Percentiles rank a stretch among this genome's conserved stretches.
These are phyloP conservation scores for Neonectria magnoliae DNA, from an alignment of 2,329 filamentous ascomycete species.

Conservation along the genomic window DNA sequence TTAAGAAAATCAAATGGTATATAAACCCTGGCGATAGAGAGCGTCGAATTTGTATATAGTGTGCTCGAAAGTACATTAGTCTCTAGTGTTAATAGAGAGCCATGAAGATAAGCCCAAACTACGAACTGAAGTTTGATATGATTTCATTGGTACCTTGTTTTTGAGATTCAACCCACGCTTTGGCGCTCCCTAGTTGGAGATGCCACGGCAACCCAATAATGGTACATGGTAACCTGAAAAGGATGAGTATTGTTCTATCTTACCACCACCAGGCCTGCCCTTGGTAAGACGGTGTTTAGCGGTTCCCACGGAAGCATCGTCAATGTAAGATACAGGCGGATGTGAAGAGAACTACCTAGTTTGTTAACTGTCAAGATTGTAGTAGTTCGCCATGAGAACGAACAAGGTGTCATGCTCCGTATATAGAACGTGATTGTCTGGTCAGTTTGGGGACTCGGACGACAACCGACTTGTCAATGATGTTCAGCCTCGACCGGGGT, in stretches of 20 bases:
- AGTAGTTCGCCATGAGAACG: neutral
- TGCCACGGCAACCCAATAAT: conserved; percentile 13
- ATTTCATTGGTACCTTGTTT: neutral
- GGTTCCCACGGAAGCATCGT: neutral
- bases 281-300: conserved; percentile 1
- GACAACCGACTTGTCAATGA: conserved; percentile 20
- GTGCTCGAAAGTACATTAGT: conserved; percentile 30
- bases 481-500: neutral
- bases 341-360: neutral
- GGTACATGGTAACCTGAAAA: neutral
- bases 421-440: neutral
- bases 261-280: neutral
- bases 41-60: conserved; percentile 32
- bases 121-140: neutral
- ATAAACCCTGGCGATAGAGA: conserved; percentile 34
- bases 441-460: neutral
- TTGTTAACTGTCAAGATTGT: neutral
- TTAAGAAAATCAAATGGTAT: conserved; percentile 25
- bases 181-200: neutral
- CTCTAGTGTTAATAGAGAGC: conserved; percentile 31
- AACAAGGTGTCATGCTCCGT: neutral
- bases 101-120: neutral
- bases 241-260: neutral
- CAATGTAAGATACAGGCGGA: neutral
- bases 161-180: too few relatives aligned